Conservation (phyloP, 306 rosid species). For the Glycine tomentella region DNA sequence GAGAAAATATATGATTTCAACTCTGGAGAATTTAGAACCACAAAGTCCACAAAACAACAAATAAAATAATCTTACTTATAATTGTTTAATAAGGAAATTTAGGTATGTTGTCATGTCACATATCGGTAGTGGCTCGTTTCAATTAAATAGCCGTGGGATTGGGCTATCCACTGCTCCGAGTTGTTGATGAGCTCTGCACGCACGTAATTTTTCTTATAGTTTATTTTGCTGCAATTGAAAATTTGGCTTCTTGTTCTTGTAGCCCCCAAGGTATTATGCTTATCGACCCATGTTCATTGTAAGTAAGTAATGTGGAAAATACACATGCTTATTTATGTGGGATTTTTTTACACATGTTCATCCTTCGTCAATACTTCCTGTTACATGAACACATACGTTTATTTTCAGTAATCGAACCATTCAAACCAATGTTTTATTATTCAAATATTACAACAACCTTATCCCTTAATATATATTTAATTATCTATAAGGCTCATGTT, state of each 20-base stretch:
- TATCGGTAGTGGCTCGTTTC: not conserved
- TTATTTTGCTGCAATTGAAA: not conserved
- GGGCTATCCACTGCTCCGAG: slow-evolving; percentile 16
- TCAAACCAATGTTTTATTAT: too few species aligned
- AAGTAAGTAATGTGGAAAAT: too few species aligned
- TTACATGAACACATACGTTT: too few species aligned
- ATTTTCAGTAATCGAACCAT: too few species aligned
- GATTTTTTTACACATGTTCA: too few species aligned
- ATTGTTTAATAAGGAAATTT: not conserved
- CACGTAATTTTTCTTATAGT: not conserved
- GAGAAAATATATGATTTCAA: not conserved
- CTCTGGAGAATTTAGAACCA: slow-evolving; percentile 17
- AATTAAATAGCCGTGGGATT: not conserved
- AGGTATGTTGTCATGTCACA: slow-evolving; percentile 25
- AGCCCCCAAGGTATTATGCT: not conserved
- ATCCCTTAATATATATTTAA: too few species aligned
- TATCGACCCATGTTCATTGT: too few species aligned
- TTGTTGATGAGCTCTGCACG: slow-evolving; percentile 26
- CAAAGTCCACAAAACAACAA: not conserved
- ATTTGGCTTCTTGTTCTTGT: not conserved
- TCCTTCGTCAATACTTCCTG: too few species aligned
- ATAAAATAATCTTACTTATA: not conserved
- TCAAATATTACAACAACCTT: too few species aligned
- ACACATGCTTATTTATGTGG: too few species aligned
- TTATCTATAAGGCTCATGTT: too few species aligned